Base-by-base conservation (phyloP, 805 yeast genomes). In the Wickerhamomyces mucosus region DNA sequence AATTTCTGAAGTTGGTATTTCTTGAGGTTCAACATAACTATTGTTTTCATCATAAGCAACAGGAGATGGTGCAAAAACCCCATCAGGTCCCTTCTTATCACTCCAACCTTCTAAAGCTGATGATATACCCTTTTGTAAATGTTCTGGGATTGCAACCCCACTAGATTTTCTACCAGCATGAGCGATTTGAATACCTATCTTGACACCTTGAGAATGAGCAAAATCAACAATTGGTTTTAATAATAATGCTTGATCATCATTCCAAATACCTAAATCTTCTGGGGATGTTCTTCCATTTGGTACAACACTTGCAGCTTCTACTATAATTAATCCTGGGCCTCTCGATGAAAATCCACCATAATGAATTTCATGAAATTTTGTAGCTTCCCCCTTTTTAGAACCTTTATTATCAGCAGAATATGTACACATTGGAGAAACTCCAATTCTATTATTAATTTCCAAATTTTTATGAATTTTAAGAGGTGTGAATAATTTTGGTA, bases 401-500 rank as follows among this genome's bases (percentile, higher is more conserved):
- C 51, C 51, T 4, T 25, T 18, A 15, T 22, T 31, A 4, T 41
- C 35, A 3, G 68, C 61, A 6, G 75, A 62, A 46, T 70, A 71
- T 29, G 58, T 65, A 45, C 75, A 67, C 75, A 71, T 68, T 28
- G 76, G 76, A 1, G 77, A 61, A 15, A 72, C 71, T 30, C 74
- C 74, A 18, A 72, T 46, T 37, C 80, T 55, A 47, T 75, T 75
- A 11, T 58, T 62, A 15, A 74, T 28, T 4, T 27, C 20, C 24
- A 39, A 31, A 24, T 29, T 27, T 20, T 43, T 45, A 11, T 12
- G 6, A 29, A 48, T 42, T 21, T 23, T 40, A 8, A 46, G 12
- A 10, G 48, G 48, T 4, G 32, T 26, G 38, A 48, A 48, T 7
- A 48, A 28, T 22, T 36, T 34, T 12, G 52, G 51, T 1, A 41